phyloP scores from a whole-genome alignment of 805 yeast species.

The Suhomyces emberorum region DNA sequence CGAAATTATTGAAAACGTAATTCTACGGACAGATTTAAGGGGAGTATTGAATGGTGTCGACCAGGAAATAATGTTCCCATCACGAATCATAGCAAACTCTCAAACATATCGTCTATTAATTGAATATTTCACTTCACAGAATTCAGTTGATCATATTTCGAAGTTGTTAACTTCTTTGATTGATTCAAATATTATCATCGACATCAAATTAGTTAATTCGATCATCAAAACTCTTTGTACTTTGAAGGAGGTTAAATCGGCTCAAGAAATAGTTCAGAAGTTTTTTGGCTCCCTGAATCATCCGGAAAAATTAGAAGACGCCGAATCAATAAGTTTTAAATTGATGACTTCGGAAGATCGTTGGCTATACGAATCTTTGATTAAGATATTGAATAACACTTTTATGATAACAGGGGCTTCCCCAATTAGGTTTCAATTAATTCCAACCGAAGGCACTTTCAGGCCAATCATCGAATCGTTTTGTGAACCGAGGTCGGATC shows the following conservation, averaged over 20 bases:
- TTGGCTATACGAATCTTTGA: constrained; percentile 11
- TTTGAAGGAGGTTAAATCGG: constrained; percentile 8
- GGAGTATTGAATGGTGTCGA: constrained; percentile 1
- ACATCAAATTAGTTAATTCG: constrained; percentile 17
- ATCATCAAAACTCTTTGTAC: constrained; percentile 15
- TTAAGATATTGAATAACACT: constrained; percentile 15
- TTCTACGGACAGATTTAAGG: too few relatives aligned
- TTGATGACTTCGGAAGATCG: constrained; percentile 22
- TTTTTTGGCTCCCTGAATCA: constrained; percentile 1
- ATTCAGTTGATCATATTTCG: not conserved
- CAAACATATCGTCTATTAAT: constrained; percentile 18
- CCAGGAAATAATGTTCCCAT: not conserved
- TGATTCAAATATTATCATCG: constrained; percentile 8
- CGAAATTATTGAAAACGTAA: constrained; percentile 20
- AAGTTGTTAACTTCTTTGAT: not conserved
- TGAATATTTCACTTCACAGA: constrained; percentile 8
- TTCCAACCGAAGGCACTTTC: constrained; percentile 27
- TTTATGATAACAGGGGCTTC: constrained; percentile 11
- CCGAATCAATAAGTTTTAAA: constrained; percentile 16
- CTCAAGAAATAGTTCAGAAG: constrained; percentile 10
- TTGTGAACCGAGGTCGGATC: not conserved
- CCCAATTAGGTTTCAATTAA: constrained; percentile 7
- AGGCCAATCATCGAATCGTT: constrained; percentile 15
- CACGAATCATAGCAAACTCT: constrained; percentile 12
- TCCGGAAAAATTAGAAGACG: constrained; percentile 2